phyloP scores from a whole-genome alignment of 306 rosid genomes.

The Corylus heterophylla region DNA sequence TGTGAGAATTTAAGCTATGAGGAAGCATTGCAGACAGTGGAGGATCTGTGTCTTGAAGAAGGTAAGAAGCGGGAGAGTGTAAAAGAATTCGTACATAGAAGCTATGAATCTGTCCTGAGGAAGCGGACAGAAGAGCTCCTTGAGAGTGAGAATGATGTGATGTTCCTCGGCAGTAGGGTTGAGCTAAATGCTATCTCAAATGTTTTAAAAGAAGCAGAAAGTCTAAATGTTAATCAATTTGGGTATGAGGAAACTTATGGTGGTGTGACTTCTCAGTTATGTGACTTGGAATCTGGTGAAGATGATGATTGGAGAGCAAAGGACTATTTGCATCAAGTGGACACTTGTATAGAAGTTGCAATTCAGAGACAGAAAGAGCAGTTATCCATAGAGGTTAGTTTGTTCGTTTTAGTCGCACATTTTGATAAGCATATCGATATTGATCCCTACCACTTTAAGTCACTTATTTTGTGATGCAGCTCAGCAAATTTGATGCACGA shows the following conservation, averaged over 20 bases:
- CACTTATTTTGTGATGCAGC: slow-evolving; percentile 53
- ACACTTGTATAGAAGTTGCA: slow-evolving; percentile 72
- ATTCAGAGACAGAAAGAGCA: slow-evolving; percentile 88
- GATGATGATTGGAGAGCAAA: slow-evolving; percentile 86
- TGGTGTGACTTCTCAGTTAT: slow-evolving; percentile 64
- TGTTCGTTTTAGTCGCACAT: slow-evolving; percentile 22
- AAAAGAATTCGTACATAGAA: slow-evolving; percentile 58
- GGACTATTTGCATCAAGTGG: slow-evolving; percentile 75
- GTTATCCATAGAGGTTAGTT: slow-evolving; percentile 75
- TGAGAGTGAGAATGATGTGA: slow-evolving; percentile 63
- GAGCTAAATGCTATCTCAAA: slow-evolving; percentile 72
- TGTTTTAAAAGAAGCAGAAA: slow-evolving; percentile 84
- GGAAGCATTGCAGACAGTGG: slow-evolving; percentile 77
- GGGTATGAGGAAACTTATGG: slow-evolving; percentile 69
- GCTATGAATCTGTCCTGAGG: slow-evolving; percentile 74
- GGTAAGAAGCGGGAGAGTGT: slow-evolving; percentile 73
- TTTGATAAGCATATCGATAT: slow-evolving; percentile 18
- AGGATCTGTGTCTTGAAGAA: slow-evolving; percentile 85
- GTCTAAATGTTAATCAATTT: slow-evolving; percentile 61
- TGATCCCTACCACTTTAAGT: slow-evolving; percentile 35
- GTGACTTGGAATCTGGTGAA: slow-evolving; percentile 88
- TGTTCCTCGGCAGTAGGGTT: slow-evolving; percentile 49
- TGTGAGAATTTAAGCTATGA: slow-evolving; percentile 69
- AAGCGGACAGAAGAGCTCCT: slow-evolving; percentile 80
- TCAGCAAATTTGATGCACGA: slow-evolving; percentile 81